Evolutionary conservation across 352 stramenopile species (phyloP), one percentile per base, ranked within the genome.

Genomic region (Phytophthora idaei): DNA sequence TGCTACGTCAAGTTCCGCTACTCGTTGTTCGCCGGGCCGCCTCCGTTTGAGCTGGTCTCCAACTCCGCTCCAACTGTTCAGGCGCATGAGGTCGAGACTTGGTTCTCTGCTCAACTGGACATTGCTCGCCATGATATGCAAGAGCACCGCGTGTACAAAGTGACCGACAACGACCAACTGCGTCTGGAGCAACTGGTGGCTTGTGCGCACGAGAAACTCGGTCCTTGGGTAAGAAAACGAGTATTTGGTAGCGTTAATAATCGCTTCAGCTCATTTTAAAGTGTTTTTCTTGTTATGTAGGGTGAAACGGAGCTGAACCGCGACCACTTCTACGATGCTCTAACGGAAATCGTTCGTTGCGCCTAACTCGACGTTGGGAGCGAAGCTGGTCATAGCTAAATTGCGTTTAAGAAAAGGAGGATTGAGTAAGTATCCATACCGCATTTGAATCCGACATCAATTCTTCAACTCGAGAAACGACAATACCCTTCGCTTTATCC

Each of bases 1-100:
- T 86, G 78, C 73, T 78, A 79, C 63, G 57, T 87, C 66, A 80
- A 78, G 64, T 77, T 87, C 53, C 73, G 73, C 53, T 87, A 87
- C 65, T 82, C 75, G 42, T 31, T 83, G 4, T 71, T 78, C 25
- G 69, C 73, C 9, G 75, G 75, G 1, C 54, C 66, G 3, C 67
- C 76, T 32, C 71, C 78, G 12, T 87, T 83, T 44, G 78, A 87
- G 29, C 67, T 75, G 55, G 53, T 86, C 32, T 45, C 73, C 27
- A 67, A 69, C 42, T 57, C 69, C 17, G 49, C 64, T 17, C 17
- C 59, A 5, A 67, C 61, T 0, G 60, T 75, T 5, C 29, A 55
- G 0, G 54, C 68, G 1, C 32, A 50, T 25, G 45, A 74, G 8
- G 37, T 84, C 9, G 36, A 68, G 28, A 45, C 32, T 14, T 85